Percentiles rank a stretch among this genome's conserved stretches.
Evolutionary conservation across 495 filamentous ascomycete genomes (phyloP).

Genomic region (Xylaria intraflava): DNA sequence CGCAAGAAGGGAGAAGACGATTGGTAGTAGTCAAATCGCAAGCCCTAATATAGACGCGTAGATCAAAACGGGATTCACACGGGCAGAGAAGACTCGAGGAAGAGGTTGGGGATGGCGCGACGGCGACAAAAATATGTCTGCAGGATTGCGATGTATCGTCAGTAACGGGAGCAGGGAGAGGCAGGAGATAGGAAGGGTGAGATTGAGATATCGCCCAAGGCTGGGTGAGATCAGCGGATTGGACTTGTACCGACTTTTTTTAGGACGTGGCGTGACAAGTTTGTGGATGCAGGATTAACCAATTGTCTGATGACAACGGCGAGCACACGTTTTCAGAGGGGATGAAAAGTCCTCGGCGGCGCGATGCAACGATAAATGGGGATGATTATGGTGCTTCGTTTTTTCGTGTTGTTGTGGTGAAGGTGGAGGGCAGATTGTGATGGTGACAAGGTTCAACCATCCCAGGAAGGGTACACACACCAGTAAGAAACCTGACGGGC

Average conservation of each 20-base stretch:
- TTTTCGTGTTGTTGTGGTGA: constrained; percentile 10
- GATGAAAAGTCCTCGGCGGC: constrained; percentile 14
- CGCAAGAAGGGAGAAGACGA: constrained; percentile 34
- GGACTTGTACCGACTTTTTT: constrained; percentile 12
- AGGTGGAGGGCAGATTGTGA: constrained; percentile 7
- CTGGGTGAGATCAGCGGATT: constrained; percentile 3
- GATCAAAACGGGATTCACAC: background rate
- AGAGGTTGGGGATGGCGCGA: constrained; percentile 4
- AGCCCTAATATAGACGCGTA: constrained; percentile 6
- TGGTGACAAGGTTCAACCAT: constrained; percentile 6
- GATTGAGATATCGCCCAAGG: background rate
- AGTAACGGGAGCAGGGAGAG: background rate
- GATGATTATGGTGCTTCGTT: constrained; percentile 11
- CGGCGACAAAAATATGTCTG: background rate
- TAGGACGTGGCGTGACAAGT: constrained; percentile 14
- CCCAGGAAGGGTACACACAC: constrained; percentile 6
- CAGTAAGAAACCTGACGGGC: constrained; percentile 9
- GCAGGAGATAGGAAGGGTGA: background rate
- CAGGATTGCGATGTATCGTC: background rate
- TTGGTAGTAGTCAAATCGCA: constrained; percentile 29
- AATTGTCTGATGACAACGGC: constrained; percentile 28
- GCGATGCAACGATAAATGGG: constrained; percentile 8
- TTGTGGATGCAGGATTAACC: constrained; percentile 11
- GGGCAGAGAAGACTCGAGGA: constrained; percentile 6
- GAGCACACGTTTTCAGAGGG: constrained; percentile 12